Evolutionary conservation across 495 filamentous ascomycete species (phyloP), one percentile per base, ranked within the genome.

Genomic region (Ramalina intermedia): DNA sequence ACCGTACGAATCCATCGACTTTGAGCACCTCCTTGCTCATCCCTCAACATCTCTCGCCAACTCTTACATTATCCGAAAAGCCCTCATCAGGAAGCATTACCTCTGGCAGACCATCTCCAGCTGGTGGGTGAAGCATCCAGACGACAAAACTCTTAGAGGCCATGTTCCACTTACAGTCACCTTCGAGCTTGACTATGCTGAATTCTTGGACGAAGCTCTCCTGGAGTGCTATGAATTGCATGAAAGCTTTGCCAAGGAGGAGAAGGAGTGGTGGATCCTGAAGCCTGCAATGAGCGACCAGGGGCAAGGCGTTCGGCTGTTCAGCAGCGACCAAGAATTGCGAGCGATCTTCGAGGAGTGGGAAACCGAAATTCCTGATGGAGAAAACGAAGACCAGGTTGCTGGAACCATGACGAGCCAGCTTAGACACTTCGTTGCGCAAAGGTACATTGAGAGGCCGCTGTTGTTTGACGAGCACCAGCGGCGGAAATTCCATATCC

Each of bases 201-300:
- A 98, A 66, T 98, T 94, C 60, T 70, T 98, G 7, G 90, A 96
- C 53, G 91, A 98, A 47, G 87, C 91, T 0, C 69, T 98, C 7
- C 69, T 86, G 0, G 91, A 98, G 56, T 84, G 85, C 1, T 98
- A 76, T 50, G 91, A 96, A 57, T 65, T 98, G 20, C 72, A 78
- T 17, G 89, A 83, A 14, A 85, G 81, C 42, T 68, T 93, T 49
- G 73, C 72, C 36, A 73, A 64, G 2, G 57, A 66, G 0, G 74
- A 84, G 56, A 72, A 71, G 43, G 84, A 93, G 65, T 98, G 90
- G 90, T 98, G 91, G 91, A 95, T 96, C 52, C 65, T 96, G 37
- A 98, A 98, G 61, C 91, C 91, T 0, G 78, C 89, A 1, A 96
- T 98, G 91, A 94, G 87, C 64, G 91, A 96, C 59, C 76, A 89